Conservation (phyloP, 371 early-diverging fungal species). For the Zychaea mexicana region DNA sequence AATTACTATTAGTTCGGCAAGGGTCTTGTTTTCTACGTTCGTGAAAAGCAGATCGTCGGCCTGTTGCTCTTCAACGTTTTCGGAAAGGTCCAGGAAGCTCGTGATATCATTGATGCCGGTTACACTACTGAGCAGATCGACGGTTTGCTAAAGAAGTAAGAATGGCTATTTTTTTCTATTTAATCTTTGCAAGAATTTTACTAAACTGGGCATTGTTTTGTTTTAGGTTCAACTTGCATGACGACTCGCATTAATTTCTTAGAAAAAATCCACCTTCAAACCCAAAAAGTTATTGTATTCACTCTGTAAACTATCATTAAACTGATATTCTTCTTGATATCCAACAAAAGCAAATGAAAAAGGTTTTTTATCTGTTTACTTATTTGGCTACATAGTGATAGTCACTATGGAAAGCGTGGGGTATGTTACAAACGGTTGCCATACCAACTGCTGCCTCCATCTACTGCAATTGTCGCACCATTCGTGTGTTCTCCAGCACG, state of each 20-base stretch:
- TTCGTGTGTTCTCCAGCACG: constrained; percentile 81
- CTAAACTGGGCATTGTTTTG: neutral
- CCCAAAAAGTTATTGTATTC: neutral
- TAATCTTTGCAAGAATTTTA: too few species aligned
- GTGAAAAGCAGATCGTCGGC: constrained; percentile 68
- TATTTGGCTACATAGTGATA: too few species aligned
- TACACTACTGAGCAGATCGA: constrained; percentile 51
- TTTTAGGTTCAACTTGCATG: constrained; percentile 14
- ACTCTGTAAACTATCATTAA: neutral
- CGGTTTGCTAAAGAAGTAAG: constrained; percentile 43
- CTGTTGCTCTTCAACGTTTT: constrained; percentile 72
- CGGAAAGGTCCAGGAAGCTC: constrained; percentile 73
- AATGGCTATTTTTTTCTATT: too few species aligned
- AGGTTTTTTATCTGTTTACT: too few species aligned
- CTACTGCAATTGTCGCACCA: constrained; percentile 82
- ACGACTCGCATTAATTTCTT: constrained; percentile 10
- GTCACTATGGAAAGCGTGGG: too few species aligned
- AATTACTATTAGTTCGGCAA: constrained; percentile 56
- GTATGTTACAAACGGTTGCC: neutral
- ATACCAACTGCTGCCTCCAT: constrained; percentile 65
- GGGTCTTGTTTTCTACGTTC: constrained; percentile 75
- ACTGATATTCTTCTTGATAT: neutral
- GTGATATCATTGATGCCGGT: constrained; percentile 60
- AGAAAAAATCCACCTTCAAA: neutral
- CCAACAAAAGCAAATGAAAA: neutral